Evolutionary conservation across 768 basidiomycete species (phyloP).

Genomic region (Leccinum disarticulatum): DNA sequence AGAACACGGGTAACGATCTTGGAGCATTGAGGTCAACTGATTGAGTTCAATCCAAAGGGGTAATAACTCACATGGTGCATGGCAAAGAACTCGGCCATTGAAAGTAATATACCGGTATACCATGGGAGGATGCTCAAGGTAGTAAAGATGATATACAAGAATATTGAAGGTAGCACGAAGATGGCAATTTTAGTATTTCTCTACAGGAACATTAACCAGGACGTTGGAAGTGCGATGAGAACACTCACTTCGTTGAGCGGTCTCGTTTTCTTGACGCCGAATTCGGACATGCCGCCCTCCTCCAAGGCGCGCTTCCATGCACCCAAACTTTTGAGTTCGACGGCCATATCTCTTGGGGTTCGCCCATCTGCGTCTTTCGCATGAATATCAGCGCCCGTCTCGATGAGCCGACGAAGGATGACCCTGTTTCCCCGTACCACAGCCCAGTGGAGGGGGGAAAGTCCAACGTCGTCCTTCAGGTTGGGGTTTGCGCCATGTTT

Average conservation of each 20-base stretch:
- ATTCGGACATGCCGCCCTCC: conserved; percentile 81
- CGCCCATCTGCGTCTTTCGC: conserved; percentile 83
- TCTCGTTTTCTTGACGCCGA: conserved; percentile 63
- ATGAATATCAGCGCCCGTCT: conserved; percentile 80
- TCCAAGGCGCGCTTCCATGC: conserved; percentile 89
- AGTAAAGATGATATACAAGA: conserved; percentile 81
- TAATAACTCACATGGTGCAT: conserved; percentile 86
- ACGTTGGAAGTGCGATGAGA: neutral
- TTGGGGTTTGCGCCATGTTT: conserved; percentile 83
- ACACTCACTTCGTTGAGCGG: conserved; percentile 70
- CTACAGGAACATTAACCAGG: conserved; percentile 35
- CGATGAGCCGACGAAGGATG: conserved; percentile 81
- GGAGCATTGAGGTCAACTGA: conserved; percentile 10
- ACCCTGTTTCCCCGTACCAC: conserved; percentile 92
- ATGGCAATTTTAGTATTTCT: conserved; percentile 81
- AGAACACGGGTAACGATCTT: conserved; percentile 85
- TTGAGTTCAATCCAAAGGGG: neutral
- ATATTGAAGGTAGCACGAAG: conserved; percentile 73
- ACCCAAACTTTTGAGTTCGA: conserved; percentile 85
- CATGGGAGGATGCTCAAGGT: conserved; percentile 83
- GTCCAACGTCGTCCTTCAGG: conserved; percentile 74
- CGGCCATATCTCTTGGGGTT: conserved; percentile 92
- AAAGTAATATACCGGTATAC: conserved; percentile 85
- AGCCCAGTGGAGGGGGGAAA: conserved; percentile 95
- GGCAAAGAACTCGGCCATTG: conserved; percentile 83